phyloP scores from a whole-genome alignment of 129 eudicot species.

The Heracleum sosnowskyi region DNA sequence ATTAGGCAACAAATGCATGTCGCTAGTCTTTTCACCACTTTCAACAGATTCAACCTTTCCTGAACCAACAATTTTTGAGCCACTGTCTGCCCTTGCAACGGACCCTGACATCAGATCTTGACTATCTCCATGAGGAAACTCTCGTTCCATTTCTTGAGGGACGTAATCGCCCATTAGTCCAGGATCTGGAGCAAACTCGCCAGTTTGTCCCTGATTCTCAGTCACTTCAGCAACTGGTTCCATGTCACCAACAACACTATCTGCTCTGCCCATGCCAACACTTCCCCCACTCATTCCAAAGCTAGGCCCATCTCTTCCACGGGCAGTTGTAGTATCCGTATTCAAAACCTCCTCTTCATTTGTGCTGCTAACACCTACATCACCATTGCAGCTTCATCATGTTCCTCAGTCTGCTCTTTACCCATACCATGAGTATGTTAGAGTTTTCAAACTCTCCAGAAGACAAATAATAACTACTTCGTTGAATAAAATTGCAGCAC shows the following conservation, averaged over 20 bases:
- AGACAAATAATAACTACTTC: too few species aligned
- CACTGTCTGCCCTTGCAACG: slow-evolving; percentile 80
- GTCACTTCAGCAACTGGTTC: slow-evolving; percentile 78
- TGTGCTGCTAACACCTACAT: slow-evolving; percentile 86
- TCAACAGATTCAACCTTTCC: slow-evolving; percentile 77
- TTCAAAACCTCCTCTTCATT: slow-evolving; percentile 82
- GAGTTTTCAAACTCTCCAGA: too few species aligned
- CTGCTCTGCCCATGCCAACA: slow-evolving; percentile 92
- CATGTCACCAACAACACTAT: slow-evolving; percentile 76
- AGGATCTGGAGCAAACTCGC: slow-evolving; percentile 66
- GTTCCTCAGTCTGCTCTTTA: slow-evolving; percentile 57
- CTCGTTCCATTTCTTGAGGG: slow-evolving; percentile 75
- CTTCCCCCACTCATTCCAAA: slow-evolving; percentile 87
- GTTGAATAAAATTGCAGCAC: too few species aligned
- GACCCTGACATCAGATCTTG: slow-evolving; percentile 62
- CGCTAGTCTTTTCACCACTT: slow-evolving; percentile 79
- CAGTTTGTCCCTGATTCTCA: slow-evolving; percentile 87
- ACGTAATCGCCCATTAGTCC: slow-evolving; percentile 76
- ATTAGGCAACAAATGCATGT: slow-evolving; percentile 37
- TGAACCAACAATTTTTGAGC: slow-evolving; percentile 79
- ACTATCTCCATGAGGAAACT: slow-evolving; percentile 70
- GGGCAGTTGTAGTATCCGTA: slow-evolving; percentile 55
- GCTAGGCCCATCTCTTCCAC: slow-evolving; percentile 62
- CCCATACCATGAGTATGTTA: slow-evolving; percentile 56
- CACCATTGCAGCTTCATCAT: slow-evolving; percentile 76